Evolutionary conservation across 192 early-diverging fungal species (phyloP), one percentile per base, ranked within the genome.

Genomic region (Geranomyces michiganensis): DNA sequence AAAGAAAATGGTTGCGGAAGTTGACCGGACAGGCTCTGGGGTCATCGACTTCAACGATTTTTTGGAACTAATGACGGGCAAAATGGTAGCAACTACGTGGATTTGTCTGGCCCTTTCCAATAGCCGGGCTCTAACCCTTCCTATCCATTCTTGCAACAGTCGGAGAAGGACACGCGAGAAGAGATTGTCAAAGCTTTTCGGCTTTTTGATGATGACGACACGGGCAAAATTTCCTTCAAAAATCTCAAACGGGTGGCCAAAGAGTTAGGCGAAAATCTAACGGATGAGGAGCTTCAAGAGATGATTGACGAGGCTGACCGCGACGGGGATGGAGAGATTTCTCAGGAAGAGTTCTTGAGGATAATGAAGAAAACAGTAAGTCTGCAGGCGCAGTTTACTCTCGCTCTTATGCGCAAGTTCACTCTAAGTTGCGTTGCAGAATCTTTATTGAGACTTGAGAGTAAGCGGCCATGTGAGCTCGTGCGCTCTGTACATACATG

Each of bases 231-330:
- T 51, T 86, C 92, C 41, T 83, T 93, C 62, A 90, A 87, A 63
- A 94, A 94, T 72, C 75, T 94, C 66, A 82, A 82, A 53, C 70
- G 85, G 13, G 85, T 86, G 17, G 85, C 85, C 45, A 86, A 86
- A 59, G 85, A 86, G 72, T 68, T 93, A n/a, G 90, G 90, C 51
- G 91, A 93, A 61, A 79, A 82, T 22, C 72, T 91, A 15, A 83
- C 84, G 1, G 85, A 90, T 32, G 81, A 89, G 58, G 91, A 95
- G 68, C 62, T 93, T 10, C 81, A 91, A 62, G 89, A 88, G 44
- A 93, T 95, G 93, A 89, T 95, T 53, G 80, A 82, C 36, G 89
- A 89, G 71, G 91, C 90, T 6, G 91, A 95, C 66, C 61, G 77
- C 29, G 87, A 95, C 70, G 85, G 84, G 0, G 90, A 91, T 72